Percentiles rank a stretch among this genome's conserved stretches.
These are phyloP conservation scores for Fistulinella staudtii DNA, from an alignment of 1,284 basidiomycete species.

Conservation along the genomic window DNA sequence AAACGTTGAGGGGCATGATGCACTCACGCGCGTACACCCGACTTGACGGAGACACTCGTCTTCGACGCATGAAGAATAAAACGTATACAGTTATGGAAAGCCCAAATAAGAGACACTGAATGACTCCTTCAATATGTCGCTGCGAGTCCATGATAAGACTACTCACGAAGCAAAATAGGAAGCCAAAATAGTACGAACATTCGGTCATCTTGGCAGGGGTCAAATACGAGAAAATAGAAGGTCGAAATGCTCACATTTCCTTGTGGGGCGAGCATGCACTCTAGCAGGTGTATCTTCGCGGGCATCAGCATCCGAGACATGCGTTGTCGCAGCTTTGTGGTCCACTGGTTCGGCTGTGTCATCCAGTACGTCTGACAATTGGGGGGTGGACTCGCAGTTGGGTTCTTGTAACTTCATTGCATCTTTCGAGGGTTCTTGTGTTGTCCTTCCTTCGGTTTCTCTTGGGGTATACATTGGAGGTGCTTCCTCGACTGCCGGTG, in stretches of 20 bases:
- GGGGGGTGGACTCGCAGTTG: slow-evolving; percentile 15
- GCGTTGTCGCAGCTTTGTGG: slow-evolving; percentile 49
- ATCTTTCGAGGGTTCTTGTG: slow-evolving; percentile 12
- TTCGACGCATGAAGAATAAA: slow-evolving; percentile 54
- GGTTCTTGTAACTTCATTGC: slow-evolving; percentile 7
- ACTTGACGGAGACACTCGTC: slow-evolving; percentile 48
- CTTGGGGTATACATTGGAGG: slow-evolving; percentile 70
- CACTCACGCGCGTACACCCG: slow-evolving; percentile 36
- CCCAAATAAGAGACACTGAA: slow-evolving; percentile 66
- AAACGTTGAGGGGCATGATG: neutral
- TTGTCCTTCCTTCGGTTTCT: slow-evolving; percentile 28
- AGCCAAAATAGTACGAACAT: slow-evolving; percentile 96
- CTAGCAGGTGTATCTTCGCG: slow-evolving; percentile 59
- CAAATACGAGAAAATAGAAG: slow-evolving; percentile 2
- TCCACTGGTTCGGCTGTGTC: slow-evolving; percentile 32
- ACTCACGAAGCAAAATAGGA: slow-evolving; percentile 79
- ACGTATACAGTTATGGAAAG: slow-evolving; percentile 53
- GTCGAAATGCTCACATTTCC: slow-evolving; percentile 59
- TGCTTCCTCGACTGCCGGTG: slow-evolving; percentile 47
- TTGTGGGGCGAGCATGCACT: slow-evolving; percentile 48
- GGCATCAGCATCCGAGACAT: slow-evolving; percentile 63
- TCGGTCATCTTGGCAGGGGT: slow-evolving; percentile 63
- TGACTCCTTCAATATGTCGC: slow-evolving; percentile 22
- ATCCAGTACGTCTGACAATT: no score
- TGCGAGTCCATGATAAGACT: slow-evolving; percentile 6